Evolutionary conservation across 2,329 filamentous ascomycete genomes (phyloP).

Genomic region (Colletotrichum magnum): DNA sequence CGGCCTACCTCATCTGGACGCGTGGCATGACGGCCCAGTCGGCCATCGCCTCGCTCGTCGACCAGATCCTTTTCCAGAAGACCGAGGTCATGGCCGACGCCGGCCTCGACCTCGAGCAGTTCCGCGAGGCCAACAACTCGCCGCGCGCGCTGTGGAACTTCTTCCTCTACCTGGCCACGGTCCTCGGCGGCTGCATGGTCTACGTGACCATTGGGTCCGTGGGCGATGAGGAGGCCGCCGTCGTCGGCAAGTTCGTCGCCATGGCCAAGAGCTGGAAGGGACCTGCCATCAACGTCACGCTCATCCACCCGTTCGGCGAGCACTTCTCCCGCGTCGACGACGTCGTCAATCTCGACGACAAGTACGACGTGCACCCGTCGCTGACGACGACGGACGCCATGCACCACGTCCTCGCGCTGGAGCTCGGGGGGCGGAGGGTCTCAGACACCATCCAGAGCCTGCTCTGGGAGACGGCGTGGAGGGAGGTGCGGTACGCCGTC

Average conservation of each 20-base stretch:
- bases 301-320: slow-evolving; percentile 47
- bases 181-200: slow-evolving; percentile 44
- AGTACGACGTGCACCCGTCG: slow-evolving; percentile 47
- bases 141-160: slow-evolving; percentile 44
- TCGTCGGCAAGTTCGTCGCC: slow-evolving; percentile 45
- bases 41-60: slow-evolving; percentile 45
- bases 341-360: slow-evolving; percentile 46
- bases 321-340: slow-evolving; percentile 42
- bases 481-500: slow-evolving; percentile 46
- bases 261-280: slow-evolving; percentile 44
- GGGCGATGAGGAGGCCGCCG: slow-evolving; percentile 45
- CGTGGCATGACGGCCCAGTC: slow-evolving; percentile 48
- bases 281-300: slow-evolving; percentile 45
- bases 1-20: slow-evolving; percentile 46
- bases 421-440: slow-evolving; percentile 41
- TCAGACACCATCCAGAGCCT: slow-evolving; percentile 45
- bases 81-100: slow-evolving; percentile 43
- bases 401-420: slow-evolving; percentile 46
- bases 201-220: slow-evolving; percentile 47
- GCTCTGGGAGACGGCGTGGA: slow-evolving; percentile 47
- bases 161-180: slow-evolving; percentile 41
- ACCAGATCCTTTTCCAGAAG: slow-evolving; percentile 47
- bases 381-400: slow-evolving; percentile 48
- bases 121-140: slow-evolving; percentile 41
- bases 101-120: slow-evolving; percentile 42